A percentile compares a stretch with the other conserved stretches of the same genome.
These are phyloP conservation scores for Metschnikowia aberdeeniae DNA, from an alignment of 805 yeast genomes.

Conservation along the genomic window DNA sequence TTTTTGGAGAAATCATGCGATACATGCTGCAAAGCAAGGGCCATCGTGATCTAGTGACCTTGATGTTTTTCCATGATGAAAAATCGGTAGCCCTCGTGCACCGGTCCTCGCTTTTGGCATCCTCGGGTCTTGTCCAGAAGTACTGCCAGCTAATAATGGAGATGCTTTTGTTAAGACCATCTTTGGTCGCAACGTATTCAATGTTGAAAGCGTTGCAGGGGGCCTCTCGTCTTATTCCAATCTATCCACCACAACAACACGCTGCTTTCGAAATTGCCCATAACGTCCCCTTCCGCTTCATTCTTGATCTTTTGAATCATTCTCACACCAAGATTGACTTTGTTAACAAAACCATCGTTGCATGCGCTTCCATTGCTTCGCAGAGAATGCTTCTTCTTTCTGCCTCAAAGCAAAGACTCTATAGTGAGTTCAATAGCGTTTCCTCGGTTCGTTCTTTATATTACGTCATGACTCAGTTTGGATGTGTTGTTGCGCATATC, in stretches of 20 bases:
- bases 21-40: constrained; percentile 10
- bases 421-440: constrained; percentile 11
- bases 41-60: constrained; percentile 9
- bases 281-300: constrained; percentile 10
- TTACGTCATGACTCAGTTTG: constrained; percentile 12
- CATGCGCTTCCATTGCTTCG: constrained; percentile 9
- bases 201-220: constrained; percentile 8
- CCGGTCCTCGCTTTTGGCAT: constrained; percentile 7
- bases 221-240: constrained; percentile 8
- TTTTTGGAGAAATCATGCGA: constrained; percentile 5
- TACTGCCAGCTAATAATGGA: constrained; percentile 9
- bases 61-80: constrained; percentile 9
- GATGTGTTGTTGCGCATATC: constrained; percentile 5
- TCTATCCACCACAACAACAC: constrained; percentile 7
- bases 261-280: constrained; percentile 12
- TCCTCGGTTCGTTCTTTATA: constrained; percentile 10
- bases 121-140: constrained; percentile 5
- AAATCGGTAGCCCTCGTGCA: constrained; percentile 7
- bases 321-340: neutral
- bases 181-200: constrained; percentile 6
- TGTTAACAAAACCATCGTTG: constrained; percentile 3
- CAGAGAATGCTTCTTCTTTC: constrained; percentile 5
- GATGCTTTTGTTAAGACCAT: constrained; percentile 5
- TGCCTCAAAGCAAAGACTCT: constrained; percentile 6
- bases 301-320: constrained; percentile 15